These are phyloP conservation scores for Blastocystis sp. DNA, from an alignment of 352 stramenopile species.

Conservation along the genomic window DNA sequence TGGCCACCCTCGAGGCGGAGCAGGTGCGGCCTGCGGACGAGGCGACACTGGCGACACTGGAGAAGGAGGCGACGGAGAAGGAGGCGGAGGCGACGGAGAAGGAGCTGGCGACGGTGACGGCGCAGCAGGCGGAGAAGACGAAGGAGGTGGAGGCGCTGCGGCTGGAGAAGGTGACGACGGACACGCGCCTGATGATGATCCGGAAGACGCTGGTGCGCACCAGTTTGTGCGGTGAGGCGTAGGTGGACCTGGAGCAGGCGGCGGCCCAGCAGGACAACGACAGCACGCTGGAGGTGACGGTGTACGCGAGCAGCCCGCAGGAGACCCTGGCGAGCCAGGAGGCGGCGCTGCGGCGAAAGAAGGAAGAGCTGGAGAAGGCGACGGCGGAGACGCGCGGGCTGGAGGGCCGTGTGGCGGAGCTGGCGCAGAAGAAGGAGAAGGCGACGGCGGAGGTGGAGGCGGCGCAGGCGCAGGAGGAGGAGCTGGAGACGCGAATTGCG, in stretches of 20 bases:
- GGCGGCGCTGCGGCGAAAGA: constrained; percentile 72
- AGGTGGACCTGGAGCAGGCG: constrained; percentile 56
- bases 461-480: constrained; percentile 76
- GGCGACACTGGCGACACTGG: not conserved
- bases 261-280: constrained; percentile 20
- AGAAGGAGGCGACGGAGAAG: not conserved
- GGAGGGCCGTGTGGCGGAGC: constrained; percentile 13
- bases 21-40: not conserved
- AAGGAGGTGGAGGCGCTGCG: constrained; percentile 11
- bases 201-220: constrained; percentile 21
- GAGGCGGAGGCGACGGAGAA: constrained; percentile 71
- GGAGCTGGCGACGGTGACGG: constrained; percentile 81
- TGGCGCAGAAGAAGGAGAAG: constrained; percentile 74
- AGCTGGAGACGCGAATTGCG: constrained; percentile 80
- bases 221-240: not conserved
- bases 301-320: constrained; percentile 3
- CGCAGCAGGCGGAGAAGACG: constrained; percentile 72
- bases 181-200: constrained; percentile 71
- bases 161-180: constrained; percentile 71
- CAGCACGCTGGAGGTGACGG: constrained; percentile 4
- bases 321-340: constrained; percentile 69
- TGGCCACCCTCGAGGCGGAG: constrained; percentile 17
- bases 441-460: constrained; percentile 74
- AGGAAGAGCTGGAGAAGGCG: constrained; percentile 72
- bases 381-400: constrained; percentile 70